A percentile compares a stretch with the other conserved stretches of the same genome.
Evolutionary conservation across 495 filamentous ascomycete species (phyloP).

Genomic region (Penicillium pancosmium): DNA sequence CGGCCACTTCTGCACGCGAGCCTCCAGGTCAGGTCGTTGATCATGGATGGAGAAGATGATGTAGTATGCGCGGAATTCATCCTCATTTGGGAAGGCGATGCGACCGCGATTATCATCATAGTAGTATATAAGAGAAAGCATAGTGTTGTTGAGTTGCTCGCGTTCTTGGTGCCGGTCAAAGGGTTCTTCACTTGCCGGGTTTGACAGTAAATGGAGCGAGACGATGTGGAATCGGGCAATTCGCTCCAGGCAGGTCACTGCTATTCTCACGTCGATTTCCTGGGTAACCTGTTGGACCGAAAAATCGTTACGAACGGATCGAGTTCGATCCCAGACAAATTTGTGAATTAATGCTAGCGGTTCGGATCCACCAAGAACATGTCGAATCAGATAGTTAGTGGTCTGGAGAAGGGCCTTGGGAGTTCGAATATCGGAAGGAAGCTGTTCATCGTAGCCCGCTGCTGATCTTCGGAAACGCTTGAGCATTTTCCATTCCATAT

Average conservation of each 20-base stretch:
- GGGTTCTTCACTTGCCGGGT: conserved; percentile 62
- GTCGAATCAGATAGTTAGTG: conserved; percentile 78
- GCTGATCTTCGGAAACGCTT: conserved; percentile 90
- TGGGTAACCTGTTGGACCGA: conserved; percentile 81
- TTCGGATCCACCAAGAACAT: conserved; percentile 66
- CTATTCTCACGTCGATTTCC: conserved; percentile 63
- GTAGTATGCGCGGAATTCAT: conserved; percentile 88
- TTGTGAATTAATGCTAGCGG: conserved; percentile 72
- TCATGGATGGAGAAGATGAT: conserved; percentile 82
- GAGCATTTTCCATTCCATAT: conserved; percentile 65
- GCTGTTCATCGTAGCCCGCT: conserved; percentile 86
- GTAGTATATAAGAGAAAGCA: conserved; percentile 84
- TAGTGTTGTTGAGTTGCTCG: conserved; percentile 86
- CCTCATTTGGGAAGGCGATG: conserved; percentile 67
- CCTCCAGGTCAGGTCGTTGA: conserved; percentile 67
- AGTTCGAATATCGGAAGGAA: conserved; percentile 90
- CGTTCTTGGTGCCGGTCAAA: conserved; percentile 89
- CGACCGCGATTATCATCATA: conserved; percentile 73
- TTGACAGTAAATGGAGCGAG: conserved; percentile 80
- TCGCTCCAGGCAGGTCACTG: conserved; percentile 81
- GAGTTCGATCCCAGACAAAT: conserved; percentile 92
- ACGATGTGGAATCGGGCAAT: conserved; percentile 92
- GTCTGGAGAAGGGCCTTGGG: conserved; percentile 73
- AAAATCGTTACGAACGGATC: conserved; percentile 92
- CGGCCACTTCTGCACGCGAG: conserved; percentile 75